Conservation (phyloP, 768 basidiomycete species). For the Calocera viscosa region DNA sequence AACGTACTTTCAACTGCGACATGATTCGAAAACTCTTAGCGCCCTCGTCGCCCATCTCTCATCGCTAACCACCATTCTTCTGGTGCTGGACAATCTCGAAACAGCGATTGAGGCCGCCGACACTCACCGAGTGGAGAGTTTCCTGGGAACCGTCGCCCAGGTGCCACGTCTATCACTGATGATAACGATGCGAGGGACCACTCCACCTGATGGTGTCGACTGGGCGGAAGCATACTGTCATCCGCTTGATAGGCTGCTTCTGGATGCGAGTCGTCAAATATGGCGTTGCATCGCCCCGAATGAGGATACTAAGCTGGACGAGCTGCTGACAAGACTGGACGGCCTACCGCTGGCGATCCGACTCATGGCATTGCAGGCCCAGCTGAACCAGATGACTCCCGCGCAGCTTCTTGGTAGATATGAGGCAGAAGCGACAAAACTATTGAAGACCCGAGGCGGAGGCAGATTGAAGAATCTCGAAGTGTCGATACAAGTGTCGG, state of each 20-base stretch:
- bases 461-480: neutral
- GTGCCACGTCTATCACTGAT: slow-evolving; percentile 26
- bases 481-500: neutral
- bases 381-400: neutral
- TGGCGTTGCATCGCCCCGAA: neutral
- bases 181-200: slow-evolving; percentile 27
- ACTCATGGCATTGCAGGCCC: neutral
- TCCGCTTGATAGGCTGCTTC: neutral
- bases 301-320: neutral
- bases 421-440: neutral
- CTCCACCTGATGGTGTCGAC: neutral
- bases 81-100: neutral
- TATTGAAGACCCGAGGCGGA: neutral
- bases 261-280: slow-evolving; percentile 19
- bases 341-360: neutral
- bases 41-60: neutral
- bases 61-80: neutral
- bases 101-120: neutral
- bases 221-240: slow-evolving; percentile 2
- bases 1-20: neutral
- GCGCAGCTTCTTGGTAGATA: neutral
- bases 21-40: neutral
- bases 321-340: neutral
- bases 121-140: slow-evolving; percentile 19
- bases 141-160: slow-evolving; percentile 21